Percentiles rank a stretch among this genome's conserved stretches.
phyloP scores from a whole-genome alignment of 345 rosid genomes.

The Murraya paniculata region DNA sequence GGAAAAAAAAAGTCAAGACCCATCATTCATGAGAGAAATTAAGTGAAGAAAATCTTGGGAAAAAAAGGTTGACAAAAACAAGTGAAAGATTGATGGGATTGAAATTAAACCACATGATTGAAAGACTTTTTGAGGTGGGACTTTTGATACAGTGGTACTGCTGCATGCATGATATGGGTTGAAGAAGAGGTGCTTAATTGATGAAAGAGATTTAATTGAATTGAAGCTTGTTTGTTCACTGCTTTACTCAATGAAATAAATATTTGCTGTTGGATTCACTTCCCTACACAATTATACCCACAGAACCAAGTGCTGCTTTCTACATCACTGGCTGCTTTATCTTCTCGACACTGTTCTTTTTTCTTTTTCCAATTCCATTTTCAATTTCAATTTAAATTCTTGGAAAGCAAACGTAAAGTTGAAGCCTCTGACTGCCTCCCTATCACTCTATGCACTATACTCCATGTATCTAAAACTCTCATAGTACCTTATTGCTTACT shows the following conservation, averaged over 20 bases:
- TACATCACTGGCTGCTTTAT: constrained; percentile 33
- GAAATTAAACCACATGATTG: constrained; percentile 15
- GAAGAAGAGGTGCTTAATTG: background rate
- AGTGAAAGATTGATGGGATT: constrained; percentile 32
- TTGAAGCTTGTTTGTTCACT: constrained; percentile 2
- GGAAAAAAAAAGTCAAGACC: constrained; percentile 9
- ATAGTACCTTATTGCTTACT: constrained; percentile 33
- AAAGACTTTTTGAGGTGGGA: background rate
- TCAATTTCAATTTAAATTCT: background rate
- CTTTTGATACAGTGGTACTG: background rate
- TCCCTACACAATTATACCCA: constrained; percentile 45
- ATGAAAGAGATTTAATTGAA: background rate
- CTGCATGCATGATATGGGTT: background rate
- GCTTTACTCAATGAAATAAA: constrained; percentile 24
- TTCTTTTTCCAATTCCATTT: background rate
- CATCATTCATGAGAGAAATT: background rate
- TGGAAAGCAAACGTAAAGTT: constrained; percentile 62
- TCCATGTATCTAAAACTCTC: constrained; percentile 37
- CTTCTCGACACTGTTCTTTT: constrained; percentile 16
- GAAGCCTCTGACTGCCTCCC: constrained; percentile 64
- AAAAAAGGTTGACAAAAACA: constrained; percentile 24
- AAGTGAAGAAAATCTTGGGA: constrained; percentile 15
- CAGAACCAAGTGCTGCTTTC: constrained; percentile 35
- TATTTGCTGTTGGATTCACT: constrained; percentile 32
- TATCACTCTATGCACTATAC: constrained; percentile 31